Conservation (phyloP, 2,329 filamentous ascomycete genomes). For the Arthroderma uncinatum region DNA sequence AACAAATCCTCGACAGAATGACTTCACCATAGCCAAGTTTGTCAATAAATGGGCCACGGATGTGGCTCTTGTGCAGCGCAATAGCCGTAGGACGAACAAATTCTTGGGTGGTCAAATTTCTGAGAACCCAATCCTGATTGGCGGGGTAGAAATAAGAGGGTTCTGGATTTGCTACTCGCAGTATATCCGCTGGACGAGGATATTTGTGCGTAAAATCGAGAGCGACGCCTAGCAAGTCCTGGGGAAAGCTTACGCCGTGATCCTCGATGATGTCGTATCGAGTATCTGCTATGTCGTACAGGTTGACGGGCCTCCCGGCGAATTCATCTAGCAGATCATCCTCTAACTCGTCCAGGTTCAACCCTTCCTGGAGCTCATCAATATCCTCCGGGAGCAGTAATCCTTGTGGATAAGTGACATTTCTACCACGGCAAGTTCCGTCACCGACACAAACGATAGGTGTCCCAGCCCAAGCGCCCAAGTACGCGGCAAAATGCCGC, state of each 20-base stretch:
- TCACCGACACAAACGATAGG: conserved; percentile 22
- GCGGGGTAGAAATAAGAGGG: conserved; percentile 8
- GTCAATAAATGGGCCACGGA: conserved; percentile 9
- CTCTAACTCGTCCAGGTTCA: not conserved
- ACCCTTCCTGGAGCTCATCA: conserved; percentile 14
- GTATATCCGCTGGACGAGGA: not conserved
- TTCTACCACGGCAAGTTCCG: conserved; percentile 11
- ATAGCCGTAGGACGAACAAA: conserved; percentile 9
- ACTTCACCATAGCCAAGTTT: conserved; percentile 9
- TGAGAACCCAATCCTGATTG: conserved; percentile 8
- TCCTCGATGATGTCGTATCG: too few species aligned
- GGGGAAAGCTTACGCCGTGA: too few species aligned
- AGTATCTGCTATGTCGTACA: not conserved
- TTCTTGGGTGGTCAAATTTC: conserved; percentile 10
- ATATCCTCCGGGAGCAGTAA: conserved; percentile 15
- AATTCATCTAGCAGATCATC: too few species aligned
- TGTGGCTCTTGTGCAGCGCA: conserved; percentile 8
- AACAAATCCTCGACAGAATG: conserved; percentile 9
- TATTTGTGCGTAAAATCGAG: too few species aligned
- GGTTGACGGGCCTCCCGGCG: not conserved
- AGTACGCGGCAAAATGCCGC: not conserved
- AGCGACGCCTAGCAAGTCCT: too few species aligned
- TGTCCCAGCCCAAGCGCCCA: conserved; percentile 22
- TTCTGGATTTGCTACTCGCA: not conserved
- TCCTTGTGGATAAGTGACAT: conserved; percentile 11